These are phyloP conservation scores for Ilyonectria mors-panacis DNA, from an alignment of 2,329 filamentous ascomycete genomes.

Conservation along the genomic window DNA sequence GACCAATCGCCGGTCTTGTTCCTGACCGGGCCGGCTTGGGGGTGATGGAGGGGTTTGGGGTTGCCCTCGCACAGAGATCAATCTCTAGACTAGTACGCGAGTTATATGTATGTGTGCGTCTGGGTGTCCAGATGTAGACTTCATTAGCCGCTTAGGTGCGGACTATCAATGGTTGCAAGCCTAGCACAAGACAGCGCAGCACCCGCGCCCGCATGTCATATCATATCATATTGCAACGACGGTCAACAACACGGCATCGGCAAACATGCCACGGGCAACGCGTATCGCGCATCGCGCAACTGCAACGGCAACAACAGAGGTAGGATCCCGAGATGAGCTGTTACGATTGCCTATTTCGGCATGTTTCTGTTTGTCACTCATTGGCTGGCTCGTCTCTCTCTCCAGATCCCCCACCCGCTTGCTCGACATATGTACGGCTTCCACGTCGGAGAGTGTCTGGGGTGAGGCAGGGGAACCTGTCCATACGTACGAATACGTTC, in stretches of 20 bases:
- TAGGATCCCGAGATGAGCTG: slow-evolving; percentile 2
- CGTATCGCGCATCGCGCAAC: neutral
- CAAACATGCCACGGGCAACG: neutral
- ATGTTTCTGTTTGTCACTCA: slow-evolving; percentile 6
- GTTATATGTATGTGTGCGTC: slow-evolving; percentile 13
- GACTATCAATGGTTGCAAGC: slow-evolving; percentile 6
- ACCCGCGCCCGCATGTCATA: slow-evolving; percentile 21
- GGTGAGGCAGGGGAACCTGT: slow-evolving; percentile 23
- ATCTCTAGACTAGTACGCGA: slow-evolving; percentile 19
- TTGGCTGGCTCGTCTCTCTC: slow-evolving; percentile 9
- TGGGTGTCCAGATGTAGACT: slow-evolving; percentile 4
- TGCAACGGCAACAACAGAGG: neutral
- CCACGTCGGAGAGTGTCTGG: slow-evolving; percentile 12
- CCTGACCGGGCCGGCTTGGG: slow-evolving; percentile 40
- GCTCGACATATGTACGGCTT: slow-evolving; percentile 13
- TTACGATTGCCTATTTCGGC: slow-evolving; percentile 19
- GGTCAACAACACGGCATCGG: slow-evolving; percentile 3
- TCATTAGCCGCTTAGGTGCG: slow-evolving; percentile 21
- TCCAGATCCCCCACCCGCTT: slow-evolving; percentile 12
- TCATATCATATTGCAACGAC: slow-evolving; percentile 24
- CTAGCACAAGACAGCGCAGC: slow-evolving; percentile 22
- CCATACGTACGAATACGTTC: slow-evolving; percentile 19
- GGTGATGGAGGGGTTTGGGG: slow-evolving; percentile 18
- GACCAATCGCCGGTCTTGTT: slow-evolving; percentile 36
- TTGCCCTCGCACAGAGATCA: slow-evolving; percentile 15